Base-by-base conservation (phyloP, 2,329 filamentous ascomycete genomes). In the Mycosphaerelloides madeirae region DNA sequence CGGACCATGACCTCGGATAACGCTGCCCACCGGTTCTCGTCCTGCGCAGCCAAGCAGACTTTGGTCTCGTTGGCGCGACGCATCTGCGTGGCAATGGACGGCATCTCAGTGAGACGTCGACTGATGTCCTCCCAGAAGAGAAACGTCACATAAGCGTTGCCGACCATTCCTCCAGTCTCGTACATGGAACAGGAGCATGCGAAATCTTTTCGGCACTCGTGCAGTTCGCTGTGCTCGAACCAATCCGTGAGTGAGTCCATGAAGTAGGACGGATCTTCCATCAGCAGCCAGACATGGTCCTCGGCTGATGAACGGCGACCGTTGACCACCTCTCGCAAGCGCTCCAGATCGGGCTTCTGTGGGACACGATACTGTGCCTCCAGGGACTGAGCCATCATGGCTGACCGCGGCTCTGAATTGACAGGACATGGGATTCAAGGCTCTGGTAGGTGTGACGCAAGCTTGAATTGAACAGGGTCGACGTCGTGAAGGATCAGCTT, bases 221-320 rank as follows among this genome's bases (percentile, higher is more conserved):
- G 22, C 6, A 3, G 59, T 43, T 13, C 68, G 0, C 69, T 63
- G 52, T 81, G 78, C 11, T 78, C 74, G 16, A 63, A 66, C 20
- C 56, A 53, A 1, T 77, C 72, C 7, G 56, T 49, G 1, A 79
- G 33, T 0, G 60, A 43, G 1, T 75, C 65, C 3, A 66, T 60
- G 49, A 81, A 82, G 59, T 80, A 81, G 1, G 62, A 62, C 0
- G 79, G 78, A 54, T 83, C 80, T 52, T 83, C 79, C 6, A 78
- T 69, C 2, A 83, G 61, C 0, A 68, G 54, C 22, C 71, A 77
- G 0, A 80, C 33, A 51, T 81, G 75, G 57, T 82, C 78, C 43
- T 78, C 70, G 0, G 70, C 69, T 3, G 67, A 66, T 0, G 64
- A 55, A 0, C 53, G 53, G 47, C 65, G 70, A 0, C 74, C 73